Evolutionary conservation across 352 stramenopile species (phyloP).

Genomic region (Pythium monospermum): DNA sequence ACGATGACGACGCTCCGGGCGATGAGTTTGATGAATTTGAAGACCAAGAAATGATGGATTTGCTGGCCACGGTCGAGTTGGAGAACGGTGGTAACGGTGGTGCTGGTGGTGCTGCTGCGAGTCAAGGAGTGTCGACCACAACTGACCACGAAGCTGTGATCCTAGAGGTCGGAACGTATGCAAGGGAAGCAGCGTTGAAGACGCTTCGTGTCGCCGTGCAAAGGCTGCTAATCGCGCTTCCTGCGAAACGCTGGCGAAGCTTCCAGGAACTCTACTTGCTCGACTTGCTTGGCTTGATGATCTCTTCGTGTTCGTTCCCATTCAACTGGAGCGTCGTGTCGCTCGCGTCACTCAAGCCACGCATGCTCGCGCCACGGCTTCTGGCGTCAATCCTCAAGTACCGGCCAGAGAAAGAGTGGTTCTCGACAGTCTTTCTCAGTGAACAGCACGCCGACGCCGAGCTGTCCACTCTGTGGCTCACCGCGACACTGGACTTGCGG

Average conservation of each 20-base stretch:
- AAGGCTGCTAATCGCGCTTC: conserved; percentile 52
- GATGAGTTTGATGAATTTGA: conserved; percentile 49
- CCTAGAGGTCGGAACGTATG: conserved; percentile 2
- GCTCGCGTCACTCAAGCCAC: conserved; percentile 29
- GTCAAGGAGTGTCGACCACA: not conserved
- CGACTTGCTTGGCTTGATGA: conserved; percentile 55
- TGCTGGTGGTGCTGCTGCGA: no score
- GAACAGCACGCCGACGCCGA: conserved; percentile 47
- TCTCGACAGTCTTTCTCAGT: conserved; percentile 57
- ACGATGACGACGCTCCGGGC: no score
- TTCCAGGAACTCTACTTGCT: conserved; percentile 62
- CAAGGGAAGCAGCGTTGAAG: not conserved
- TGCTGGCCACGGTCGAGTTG: conserved; percentile 41
- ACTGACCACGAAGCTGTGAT: not conserved
- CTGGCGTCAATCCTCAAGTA: conserved; percentile 57
- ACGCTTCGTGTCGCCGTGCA: conserved; percentile 46
- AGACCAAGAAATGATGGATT: conserved; percentile 32
- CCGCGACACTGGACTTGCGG: conserved; percentile 55
- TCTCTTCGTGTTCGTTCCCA: conserved; percentile 50
- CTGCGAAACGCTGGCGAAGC: conserved; percentile 15
- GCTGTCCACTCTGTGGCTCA: conserved; percentile 56
- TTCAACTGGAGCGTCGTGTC: conserved; percentile 60
- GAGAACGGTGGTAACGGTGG: conserved; percentile 20
- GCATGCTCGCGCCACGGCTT: conserved; percentile 53
- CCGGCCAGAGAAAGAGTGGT: conserved; percentile 55